phyloP scores from a whole-genome alignment of 2,329 filamentous ascomycete genomes.

The Trichophaea hybrida region DNA sequence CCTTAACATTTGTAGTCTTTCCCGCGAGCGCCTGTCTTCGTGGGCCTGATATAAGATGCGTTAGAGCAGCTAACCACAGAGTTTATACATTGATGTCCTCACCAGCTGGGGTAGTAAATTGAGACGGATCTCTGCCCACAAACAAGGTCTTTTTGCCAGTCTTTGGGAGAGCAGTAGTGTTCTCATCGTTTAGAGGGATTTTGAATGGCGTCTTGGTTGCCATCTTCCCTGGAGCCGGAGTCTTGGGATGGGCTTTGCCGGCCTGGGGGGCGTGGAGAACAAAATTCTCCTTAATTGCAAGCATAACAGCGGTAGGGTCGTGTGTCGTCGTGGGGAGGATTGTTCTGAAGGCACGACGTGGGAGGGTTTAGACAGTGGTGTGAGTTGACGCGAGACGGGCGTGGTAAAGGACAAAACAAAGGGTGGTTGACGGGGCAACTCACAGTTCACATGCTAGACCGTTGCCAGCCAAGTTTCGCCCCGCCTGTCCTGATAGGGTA shows the following conservation, averaged over 20 bases:
- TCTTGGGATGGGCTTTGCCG: constrained; percentile 47
- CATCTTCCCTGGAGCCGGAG: constrained; percentile 48
- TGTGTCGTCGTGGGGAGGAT: neutral
- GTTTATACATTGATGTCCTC: neutral
- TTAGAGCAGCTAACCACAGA: neutral
- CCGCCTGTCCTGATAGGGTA: neutral
- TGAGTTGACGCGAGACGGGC: neutral
- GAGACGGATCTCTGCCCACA: constrained; percentile 38
- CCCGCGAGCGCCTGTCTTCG: constrained; percentile 67
- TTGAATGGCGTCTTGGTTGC: constrained; percentile 73
- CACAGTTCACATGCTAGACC: too few species aligned
- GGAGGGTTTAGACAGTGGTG: neutral
- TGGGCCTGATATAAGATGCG: constrained; percentile 36
- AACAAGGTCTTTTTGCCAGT: constrained; percentile 37
- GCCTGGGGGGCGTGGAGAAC: constrained; percentile 14
- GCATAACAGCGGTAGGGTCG: constrained; percentile 36
- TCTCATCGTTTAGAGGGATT: constrained; percentile 69
- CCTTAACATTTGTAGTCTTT: constrained; percentile 94
- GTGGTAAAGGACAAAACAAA: neutral
- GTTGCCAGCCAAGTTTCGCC: too few species aligned
- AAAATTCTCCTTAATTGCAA: constrained; percentile 31
- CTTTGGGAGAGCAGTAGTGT: constrained; percentile 44
- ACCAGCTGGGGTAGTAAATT: constrained; percentile 46
- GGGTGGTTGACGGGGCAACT: too few species aligned
- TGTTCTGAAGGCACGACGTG: neutral